These are phyloP conservation scores for Collybia nuda DNA, from an alignment of 768 basidiomycete species.

Conservation along the genomic window DNA sequence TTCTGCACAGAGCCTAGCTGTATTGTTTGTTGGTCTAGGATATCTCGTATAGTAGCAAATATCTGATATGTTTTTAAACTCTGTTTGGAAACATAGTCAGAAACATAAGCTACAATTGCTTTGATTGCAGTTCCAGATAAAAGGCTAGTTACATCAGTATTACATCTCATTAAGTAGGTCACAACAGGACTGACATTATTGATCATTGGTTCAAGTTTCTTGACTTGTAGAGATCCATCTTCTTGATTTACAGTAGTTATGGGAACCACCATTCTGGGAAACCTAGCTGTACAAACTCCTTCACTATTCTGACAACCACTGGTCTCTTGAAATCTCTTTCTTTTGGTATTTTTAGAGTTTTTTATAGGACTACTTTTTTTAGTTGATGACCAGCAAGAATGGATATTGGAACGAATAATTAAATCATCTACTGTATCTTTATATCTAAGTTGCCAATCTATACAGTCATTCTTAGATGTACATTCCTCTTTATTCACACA, in stretches of 20 bases:
- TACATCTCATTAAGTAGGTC: background rate
- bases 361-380: slow-evolving; percentile 1
- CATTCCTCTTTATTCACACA: background rate
- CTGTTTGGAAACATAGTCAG: slow-evolving; percentile 42
- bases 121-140: slow-evolving; percentile 33
- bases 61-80: slow-evolving; percentile 35
- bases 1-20: too few relatives aligned
- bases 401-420: background rate
- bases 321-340: slow-evolving; percentile 1
- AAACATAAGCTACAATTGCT: slow-evolving; percentile 30
- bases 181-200: background rate
- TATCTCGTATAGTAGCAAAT: slow-evolving; percentile 34
- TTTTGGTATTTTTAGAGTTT: too few relatives aligned
- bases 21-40: too few relatives aligned
- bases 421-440: background rate
- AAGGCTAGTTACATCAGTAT: slow-evolving; percentile 25
- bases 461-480: background rate
- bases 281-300: background rate
- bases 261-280: background rate
- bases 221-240: background rate
- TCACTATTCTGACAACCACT: slow-evolving; percentile 1
- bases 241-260: background rate
- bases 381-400: background rate
- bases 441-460: background rate
- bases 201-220: background rate